Conservation (phyloP, 495 filamentous ascomycete genomes). For the Bombardia bombarda region DNA sequence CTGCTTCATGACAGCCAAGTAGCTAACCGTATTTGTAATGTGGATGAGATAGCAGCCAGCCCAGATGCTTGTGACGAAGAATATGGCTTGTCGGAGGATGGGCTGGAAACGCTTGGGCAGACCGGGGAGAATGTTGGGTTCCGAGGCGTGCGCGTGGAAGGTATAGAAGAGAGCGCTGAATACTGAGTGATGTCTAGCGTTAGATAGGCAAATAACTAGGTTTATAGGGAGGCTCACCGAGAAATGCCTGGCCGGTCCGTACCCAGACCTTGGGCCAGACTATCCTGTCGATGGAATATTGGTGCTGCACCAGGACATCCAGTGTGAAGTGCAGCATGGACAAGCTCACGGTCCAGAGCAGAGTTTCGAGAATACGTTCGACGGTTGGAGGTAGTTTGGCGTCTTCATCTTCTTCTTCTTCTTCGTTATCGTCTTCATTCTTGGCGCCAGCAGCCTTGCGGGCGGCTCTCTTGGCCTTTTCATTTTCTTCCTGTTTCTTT, state of each 20-base stretch:
- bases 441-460: slow-evolving; percentile 13
- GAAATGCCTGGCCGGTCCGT: slow-evolving; percentile 41
- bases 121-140: slow-evolving; percentile 31
- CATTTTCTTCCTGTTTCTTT: slow-evolving; percentile 16
- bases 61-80: slow-evolving; percentile 44
- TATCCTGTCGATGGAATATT: slow-evolving; percentile 65
- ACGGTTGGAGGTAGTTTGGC: slow-evolving; percentile 25
- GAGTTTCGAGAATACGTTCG: slow-evolving; percentile 49
- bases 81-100: slow-evolving; percentile 50
- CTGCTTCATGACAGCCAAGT: slow-evolving; percentile 86
- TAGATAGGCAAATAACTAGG: not conserved
- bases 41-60: slow-evolving; percentile 72
- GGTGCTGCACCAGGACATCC: slow-evolving; percentile 83
- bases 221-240: slow-evolving; percentile 29
- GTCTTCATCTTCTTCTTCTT: slow-evolving; percentile 22
- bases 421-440: slow-evolving; percentile 14
- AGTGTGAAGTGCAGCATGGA: slow-evolving; percentile 80
- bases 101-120: slow-evolving; percentile 37
- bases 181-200: too few relatives aligned
- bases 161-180: slow-evolving; percentile 54
- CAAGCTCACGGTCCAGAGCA: slow-evolving; percentile 65
- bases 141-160: slow-evolving; percentile 46
- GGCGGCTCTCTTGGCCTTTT: slow-evolving; percentile 22
- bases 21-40: slow-evolving; percentile 69
- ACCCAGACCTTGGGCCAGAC: slow-evolving; percentile 47